phyloP scores from a whole-genome alignment of 2,329 filamentous ascomycete species.

The Trichoderma sp. region DNA sequence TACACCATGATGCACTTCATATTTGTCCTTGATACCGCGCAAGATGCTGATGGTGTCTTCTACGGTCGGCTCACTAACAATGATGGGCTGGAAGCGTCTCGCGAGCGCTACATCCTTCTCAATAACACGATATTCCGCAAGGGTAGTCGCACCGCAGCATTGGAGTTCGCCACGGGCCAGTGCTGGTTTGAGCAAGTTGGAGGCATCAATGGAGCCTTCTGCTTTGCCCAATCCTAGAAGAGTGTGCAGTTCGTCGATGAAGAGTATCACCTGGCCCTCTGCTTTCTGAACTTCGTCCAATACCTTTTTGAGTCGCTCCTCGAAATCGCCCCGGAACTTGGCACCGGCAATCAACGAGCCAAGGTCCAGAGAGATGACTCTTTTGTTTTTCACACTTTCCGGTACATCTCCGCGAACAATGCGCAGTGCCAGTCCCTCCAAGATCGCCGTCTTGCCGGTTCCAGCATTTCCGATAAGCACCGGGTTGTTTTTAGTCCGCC shows the following conservation, averaged over 20 bases:
- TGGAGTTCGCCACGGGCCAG: slow-evolving; percentile 91
- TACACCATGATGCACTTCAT: slow-evolving; percentile 96
- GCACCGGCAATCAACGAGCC: slow-evolving; percentile 93
- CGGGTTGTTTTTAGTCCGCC: slow-evolving; percentile 93
- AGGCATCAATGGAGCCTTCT: slow-evolving; percentile 94
- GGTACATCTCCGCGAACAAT: slow-evolving; percentile 93
- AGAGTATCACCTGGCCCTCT: slow-evolving; percentile 86
- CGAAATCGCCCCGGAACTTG: slow-evolving; percentile 94
- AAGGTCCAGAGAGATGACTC: slow-evolving; percentile 83
- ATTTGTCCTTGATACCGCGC: slow-evolving; percentile 94
- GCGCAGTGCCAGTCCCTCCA: slow-evolving; percentile 85
- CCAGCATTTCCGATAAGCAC: slow-evolving; percentile 91
- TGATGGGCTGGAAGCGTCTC: slow-evolving; percentile 88
- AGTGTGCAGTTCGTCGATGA: slow-evolving; percentile 93
- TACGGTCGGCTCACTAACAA: slow-evolving; percentile 88
- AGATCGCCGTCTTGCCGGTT: slow-evolving; percentile 89
- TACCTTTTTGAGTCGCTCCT: slow-evolving; percentile 88
- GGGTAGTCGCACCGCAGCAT: slow-evolving; percentile 91
- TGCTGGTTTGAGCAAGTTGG: slow-evolving; percentile 90
- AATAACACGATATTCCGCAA: slow-evolving; percentile 89
- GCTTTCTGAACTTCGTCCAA: slow-evolving; percentile 89
- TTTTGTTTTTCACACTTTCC: slow-evolving; percentile 93
- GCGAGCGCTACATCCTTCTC: slow-evolving; percentile 96
- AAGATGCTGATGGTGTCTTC: slow-evolving; percentile 94
- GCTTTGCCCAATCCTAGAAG: slow-evolving; percentile 90